These are phyloP conservation scores for Hyphodiscus sp. DNA, from an alignment of 2,329 filamentous ascomycete genomes.

Conservation along the genomic window DNA sequence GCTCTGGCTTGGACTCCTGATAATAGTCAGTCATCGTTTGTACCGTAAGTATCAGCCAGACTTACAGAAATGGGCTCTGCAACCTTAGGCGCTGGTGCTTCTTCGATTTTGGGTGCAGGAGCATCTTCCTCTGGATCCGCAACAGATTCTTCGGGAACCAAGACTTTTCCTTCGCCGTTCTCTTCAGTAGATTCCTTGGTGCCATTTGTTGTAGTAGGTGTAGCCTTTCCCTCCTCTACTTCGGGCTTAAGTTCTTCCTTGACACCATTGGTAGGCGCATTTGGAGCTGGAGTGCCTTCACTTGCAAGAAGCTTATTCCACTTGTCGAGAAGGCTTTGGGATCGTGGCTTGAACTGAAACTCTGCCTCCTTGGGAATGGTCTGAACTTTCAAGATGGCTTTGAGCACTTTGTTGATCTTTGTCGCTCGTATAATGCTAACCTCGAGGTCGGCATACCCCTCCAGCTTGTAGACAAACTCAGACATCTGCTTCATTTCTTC, in stretches of 20 bases:
- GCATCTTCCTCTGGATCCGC: constrained; percentile 22
- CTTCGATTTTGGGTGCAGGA: constrained; percentile 23
- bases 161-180: constrained; percentile 35
- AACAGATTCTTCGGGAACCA: constrained; percentile 30
- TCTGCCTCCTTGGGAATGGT: constrained; percentile 84
- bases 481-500: constrained; percentile 77
- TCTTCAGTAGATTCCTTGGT: constrained; percentile 29
- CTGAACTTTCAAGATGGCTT: constrained; percentile 78
- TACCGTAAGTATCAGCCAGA: neutral
- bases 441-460: constrained; percentile 75
- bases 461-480: constrained; percentile 72
- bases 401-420: constrained; percentile 98
- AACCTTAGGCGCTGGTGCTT: constrained; percentile 9
- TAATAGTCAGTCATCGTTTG: constrained; percentile 6
- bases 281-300: constrained; percentile 39
- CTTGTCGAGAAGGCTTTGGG: constrained; percentile 69
- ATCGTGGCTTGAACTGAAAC: constrained; percentile 81
- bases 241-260: constrained; percentile 36
- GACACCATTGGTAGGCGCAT: constrained; percentile 24
- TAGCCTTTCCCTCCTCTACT: constrained; percentile 21
- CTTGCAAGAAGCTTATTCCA: constrained; percentile 80
- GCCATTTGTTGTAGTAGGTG: constrained; percentile 27
- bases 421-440: constrained; percentile 82
- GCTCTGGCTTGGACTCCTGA: constrained; percentile 14
- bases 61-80: constrained; percentile 22